Conservation (phyloP, 2,329 filamentous ascomycete species). For the Fusarium sp. region DNA sequence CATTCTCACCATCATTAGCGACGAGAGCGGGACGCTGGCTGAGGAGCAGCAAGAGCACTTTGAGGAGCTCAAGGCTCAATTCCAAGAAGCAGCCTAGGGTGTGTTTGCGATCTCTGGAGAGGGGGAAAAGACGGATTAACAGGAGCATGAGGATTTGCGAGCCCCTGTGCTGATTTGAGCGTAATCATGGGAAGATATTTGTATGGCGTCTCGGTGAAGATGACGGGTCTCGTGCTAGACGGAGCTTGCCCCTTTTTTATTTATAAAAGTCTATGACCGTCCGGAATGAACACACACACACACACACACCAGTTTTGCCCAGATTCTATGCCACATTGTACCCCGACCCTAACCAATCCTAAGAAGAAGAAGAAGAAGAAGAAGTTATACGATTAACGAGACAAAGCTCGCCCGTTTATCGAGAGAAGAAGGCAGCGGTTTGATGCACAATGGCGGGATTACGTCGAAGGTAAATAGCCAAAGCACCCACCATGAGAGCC, state of each 20-base stretch:
- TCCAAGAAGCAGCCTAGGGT: slow-evolving; percentile 54
- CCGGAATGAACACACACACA: background rate
- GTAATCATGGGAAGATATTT: slow-evolving; percentile 33
- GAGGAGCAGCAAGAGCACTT: slow-evolving; percentile 79
- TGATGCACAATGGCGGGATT: slow-evolving; percentile 47
- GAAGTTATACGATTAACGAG: background rate
- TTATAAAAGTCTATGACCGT: slow-evolving; percentile 19
- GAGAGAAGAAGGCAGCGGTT: slow-evolving; percentile 42
- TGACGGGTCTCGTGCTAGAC: slow-evolving; percentile 26
- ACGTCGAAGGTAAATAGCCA: slow-evolving; percentile 72
- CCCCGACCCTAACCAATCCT: background rate
- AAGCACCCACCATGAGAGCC: slow-evolving; percentile 70
- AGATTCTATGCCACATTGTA: slow-evolving; percentile 14
- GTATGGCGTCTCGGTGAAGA: slow-evolving; percentile 40
- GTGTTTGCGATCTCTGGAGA: background rate
- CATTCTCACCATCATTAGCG: slow-evolving; percentile 89
- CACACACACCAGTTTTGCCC: background rate
- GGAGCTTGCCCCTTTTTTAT: slow-evolving; percentile 18
- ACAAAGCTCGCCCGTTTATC: slow-evolving; percentile 24
- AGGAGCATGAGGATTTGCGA: slow-evolving; percentile 11
- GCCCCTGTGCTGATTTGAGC: slow-evolving; percentile 20
- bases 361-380: background rate
- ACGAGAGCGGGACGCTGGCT: slow-evolving; percentile 75
- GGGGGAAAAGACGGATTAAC: slow-evolving; percentile 1
- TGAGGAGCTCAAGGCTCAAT: slow-evolving; percentile 67